Conservation (phyloP, 1,139 yeast species). For the Nadsonia starkeyi-henricii region DNA sequence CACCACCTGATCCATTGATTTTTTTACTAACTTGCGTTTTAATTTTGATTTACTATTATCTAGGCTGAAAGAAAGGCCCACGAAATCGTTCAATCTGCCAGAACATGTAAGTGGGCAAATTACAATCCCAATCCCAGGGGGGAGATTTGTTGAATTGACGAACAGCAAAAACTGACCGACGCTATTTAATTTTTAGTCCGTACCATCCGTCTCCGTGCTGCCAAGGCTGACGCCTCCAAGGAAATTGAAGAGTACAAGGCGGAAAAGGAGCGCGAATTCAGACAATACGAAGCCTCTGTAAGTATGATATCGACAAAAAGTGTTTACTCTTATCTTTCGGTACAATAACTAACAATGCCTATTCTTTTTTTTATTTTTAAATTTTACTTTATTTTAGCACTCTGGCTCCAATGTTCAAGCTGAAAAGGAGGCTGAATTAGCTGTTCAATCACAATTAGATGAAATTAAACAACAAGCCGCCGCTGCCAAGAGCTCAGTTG, state of each 20-base stretch:
- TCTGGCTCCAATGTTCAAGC: constrained; percentile 54
- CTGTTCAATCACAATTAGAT: constrained; percentile 29
- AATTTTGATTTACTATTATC: constrained; percentile 1
- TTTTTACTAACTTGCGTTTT: not conserved
- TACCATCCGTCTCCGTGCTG: constrained; percentile 80
- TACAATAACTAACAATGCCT: no score
- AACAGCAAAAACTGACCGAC: not conserved
- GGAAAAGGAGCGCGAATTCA: constrained; percentile 73
- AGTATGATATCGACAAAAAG: no score
- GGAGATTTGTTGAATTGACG: no score
- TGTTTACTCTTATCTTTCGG: no score
- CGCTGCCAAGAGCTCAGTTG: constrained; percentile 52
- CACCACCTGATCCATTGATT: not conserved
- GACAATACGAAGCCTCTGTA: constrained; percentile 42
- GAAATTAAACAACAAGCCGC: constrained; percentile 50
- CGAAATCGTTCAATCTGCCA: constrained; percentile 82
- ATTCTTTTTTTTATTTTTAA: not conserved
- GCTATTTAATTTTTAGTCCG: constrained; percentile 32
- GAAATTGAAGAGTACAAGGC: constrained; percentile 82
- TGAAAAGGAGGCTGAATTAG: constrained; percentile 55
- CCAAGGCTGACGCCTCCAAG: constrained; percentile 80
- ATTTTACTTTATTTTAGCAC: constrained; percentile 25
- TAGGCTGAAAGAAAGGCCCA: constrained; percentile 94
- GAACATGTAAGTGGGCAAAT: constrained; percentile 37
- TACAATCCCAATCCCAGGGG: no score